Base-by-base conservation (phyloP, 805 yeast genomes). In the Candida broadrunensis region DNA sequence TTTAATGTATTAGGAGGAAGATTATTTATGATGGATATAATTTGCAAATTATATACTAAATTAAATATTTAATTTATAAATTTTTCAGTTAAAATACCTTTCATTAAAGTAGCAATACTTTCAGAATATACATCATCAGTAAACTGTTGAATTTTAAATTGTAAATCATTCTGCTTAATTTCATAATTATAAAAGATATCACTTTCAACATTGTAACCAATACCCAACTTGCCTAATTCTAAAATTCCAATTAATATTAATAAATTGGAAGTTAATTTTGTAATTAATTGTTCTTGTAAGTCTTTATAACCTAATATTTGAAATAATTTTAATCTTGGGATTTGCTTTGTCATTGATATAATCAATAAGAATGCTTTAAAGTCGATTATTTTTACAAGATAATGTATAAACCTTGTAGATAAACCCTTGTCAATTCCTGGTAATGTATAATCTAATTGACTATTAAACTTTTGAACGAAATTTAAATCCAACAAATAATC, bases 1-100 rank as follows among this genome's bases (percentile, higher is more conserved):
- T 63, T 78, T 27, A 69, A 76, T 48, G 75, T 84, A 1, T 47
- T 77, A 27, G 70, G 65, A 42, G 78, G 77, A 0, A 58, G 83
- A 24, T 55, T 73, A 8, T 72, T 67, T 49, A 62, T 66, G 41
- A 50, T 67, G 41, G 49, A 50, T 21, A 46, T 62, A 34, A 47
- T 63, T 4, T 39, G 38, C 36, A 44, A 45, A 36, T 33, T 51
- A 27, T 36, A 36, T 29, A 29, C n/a, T n/a, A 33, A 29, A 29
- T 29, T 29, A 29, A 29, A 29, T 8, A 15, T 11, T 26, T 43
- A 49, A 33, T 36, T 46, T 34, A 56, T 49, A 31, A 49, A 55
- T 43, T 56, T 59, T 21, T 57, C 63, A 2, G 58, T 35, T 40
- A 64, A 50, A 5, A 48, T 37, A 4, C 60, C 59, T 24, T 52